Base-by-base conservation (phyloP, 495 filamentous ascomycete species). In the Podospora didyma region DNA sequence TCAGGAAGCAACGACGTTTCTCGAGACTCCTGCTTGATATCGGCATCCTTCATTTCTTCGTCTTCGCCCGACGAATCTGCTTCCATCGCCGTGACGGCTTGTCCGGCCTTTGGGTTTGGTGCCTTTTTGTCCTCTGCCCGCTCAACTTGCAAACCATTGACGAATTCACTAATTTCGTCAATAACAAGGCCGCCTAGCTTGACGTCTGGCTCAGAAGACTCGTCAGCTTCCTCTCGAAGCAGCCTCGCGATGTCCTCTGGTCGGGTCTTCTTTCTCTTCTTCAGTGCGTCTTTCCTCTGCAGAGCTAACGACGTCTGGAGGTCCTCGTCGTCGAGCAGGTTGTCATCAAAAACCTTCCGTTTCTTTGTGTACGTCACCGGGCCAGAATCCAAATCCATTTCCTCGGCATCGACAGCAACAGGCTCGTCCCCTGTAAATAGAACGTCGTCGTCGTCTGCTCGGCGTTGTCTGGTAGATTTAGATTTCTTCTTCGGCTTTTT, bases 151-250 rank as follows among this genome's bases (percentile, higher is more conserved):
- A 98, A 70, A 60, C 90, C 89, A 19, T 90, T 86, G 23, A 98
- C 89, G 66, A 98, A 98, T 59, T 96, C 92, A 3, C 90, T 88
- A 14, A 93, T 96, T 67, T 97, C 93, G 60, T 97, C 92, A 54
- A 98, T 90, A 14, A 97, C 80, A 11, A 97, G 76, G 26, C 92
- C 85, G 57, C 86, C 78, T 22, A 71, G 75, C 1, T 71, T 77
- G 11, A 77, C 74, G 1, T 74, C 74, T 5, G 60, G 65, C 12
- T 74, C 72, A 0, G 70, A 39, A 3, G 49, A 20, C 31, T 48
- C 26, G 46, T 51, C 53, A 3, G 49, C 80, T 67, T 96, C 88
- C 68, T 96, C 89, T 53, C 83, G 82, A 26, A 98, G 74, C 61
- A 92, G 88, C 47, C 83, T 81, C 12, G 90, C 93, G 60, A 98